Conservation (phyloP, 768 basidiomycete genomes). For the Rhodotorula graminis region DNA sequence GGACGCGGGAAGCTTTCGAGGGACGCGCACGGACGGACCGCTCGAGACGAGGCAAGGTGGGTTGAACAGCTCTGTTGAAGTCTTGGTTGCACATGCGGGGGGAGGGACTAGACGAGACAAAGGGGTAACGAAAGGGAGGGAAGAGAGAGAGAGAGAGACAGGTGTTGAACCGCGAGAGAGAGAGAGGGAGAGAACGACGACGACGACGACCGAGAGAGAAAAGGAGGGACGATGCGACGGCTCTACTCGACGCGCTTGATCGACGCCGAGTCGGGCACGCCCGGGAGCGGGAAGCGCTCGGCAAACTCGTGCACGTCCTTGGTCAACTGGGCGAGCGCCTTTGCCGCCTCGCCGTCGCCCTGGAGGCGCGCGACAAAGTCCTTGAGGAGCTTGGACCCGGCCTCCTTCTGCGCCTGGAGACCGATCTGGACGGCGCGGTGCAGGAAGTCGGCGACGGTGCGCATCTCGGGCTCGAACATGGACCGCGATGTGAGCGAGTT, state of each 20-base stretch:
- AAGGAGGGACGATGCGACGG: background rate
- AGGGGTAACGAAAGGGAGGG: background rate
- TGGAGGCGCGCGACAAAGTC: slow-evolving; percentile 80
- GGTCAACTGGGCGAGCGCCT: slow-evolving; percentile 65
- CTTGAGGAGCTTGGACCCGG: slow-evolving; percentile 88
- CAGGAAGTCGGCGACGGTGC: slow-evolving; percentile 79
- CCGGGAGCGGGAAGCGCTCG: slow-evolving; percentile 84
- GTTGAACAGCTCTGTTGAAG: background rate
- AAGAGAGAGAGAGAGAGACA: background rate
- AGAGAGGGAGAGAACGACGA: background rate
- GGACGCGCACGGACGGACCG: no score
- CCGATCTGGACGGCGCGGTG: slow-evolving; percentile 92
- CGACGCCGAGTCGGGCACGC: slow-evolving; percentile 53
- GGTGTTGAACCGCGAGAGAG: background rate
- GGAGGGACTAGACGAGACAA: no score
- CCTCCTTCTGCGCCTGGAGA: slow-evolving; percentile 83
- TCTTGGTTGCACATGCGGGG: background rate
- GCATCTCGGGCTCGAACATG: slow-evolving; percentile 83
- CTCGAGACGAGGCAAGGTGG: no score
- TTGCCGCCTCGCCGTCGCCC: slow-evolving; percentile 62
- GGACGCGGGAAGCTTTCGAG: no score
- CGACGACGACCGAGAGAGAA: background rate
- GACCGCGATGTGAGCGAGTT: slow-evolving; percentile 90
- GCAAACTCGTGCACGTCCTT: slow-evolving; percentile 79
- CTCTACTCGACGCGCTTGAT: slow-evolving; percentile 31